phyloP scores from a whole-genome alignment of 1,284 basidiomycete species.

The Ustilago lituana region DNA sequence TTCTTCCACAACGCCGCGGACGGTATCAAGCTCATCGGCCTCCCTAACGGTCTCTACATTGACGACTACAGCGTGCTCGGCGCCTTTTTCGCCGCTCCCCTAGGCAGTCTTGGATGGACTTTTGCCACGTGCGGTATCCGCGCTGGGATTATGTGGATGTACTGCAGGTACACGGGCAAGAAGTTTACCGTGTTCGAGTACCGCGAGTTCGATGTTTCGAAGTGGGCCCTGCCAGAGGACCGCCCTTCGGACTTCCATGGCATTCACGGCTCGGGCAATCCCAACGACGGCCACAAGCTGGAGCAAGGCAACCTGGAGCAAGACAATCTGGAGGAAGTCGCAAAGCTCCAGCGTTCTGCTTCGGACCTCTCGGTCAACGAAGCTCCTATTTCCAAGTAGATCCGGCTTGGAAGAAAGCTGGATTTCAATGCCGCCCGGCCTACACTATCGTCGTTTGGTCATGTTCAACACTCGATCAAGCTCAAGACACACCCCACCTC shows the following conservation, averaged over 20 bases:
- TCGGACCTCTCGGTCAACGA: conserved; percentile 8
- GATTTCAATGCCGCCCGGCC: no score
- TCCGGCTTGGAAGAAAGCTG: no score
- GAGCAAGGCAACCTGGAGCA: conserved; percentile 15
- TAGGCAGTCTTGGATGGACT: conserved; percentile 62
- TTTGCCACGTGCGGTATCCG: conserved; percentile 54
- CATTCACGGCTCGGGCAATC: conserved; percentile 51
- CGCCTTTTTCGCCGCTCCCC: conserved; percentile 65
- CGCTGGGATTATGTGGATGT: conserved; percentile 34
- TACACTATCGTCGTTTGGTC: no score
- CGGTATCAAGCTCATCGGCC: conserved; percentile 57
- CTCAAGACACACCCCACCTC: no score
- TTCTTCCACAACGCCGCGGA: conserved; percentile 58
- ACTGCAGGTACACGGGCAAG: conserved; percentile 34
- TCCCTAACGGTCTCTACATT: conserved; percentile 64
- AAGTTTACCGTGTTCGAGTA: conserved; percentile 52
- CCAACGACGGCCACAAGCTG: conserved; percentile 52
- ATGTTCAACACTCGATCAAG: no score
- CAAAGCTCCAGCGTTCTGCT: conserved; percentile 4
- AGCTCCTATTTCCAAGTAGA: no score
- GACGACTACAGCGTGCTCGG: conserved; percentile 64
- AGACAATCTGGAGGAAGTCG: conserved; percentile 5
- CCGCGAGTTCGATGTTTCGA: conserved; percentile 41
- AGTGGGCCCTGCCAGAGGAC: conserved; percentile 58
- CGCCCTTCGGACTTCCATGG: conserved; percentile 49